phyloP scores from a whole-genome alignment of 2,329 filamentous ascomycete species.

The Neobulgaria alba region DNA sequence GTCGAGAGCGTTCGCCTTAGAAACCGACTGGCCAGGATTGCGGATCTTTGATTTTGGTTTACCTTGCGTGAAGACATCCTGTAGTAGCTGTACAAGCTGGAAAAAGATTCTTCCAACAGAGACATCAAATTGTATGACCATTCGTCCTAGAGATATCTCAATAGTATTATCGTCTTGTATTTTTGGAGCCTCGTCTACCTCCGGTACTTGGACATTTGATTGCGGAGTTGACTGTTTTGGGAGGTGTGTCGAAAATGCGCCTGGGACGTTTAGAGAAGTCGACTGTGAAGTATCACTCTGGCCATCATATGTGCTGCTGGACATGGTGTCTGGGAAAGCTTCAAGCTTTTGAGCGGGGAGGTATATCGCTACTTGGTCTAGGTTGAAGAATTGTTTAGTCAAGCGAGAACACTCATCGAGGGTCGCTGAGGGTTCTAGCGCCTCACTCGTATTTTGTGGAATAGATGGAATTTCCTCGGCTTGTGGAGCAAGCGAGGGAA shows the following conservation, averaged over 20 bases:
- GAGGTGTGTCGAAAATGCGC: slow-evolving; percentile 47
- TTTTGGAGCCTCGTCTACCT: background rate
- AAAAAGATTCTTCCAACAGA: slow-evolving; percentile 27
- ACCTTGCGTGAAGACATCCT: slow-evolving; percentile 17
- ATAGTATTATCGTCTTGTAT: slow-evolving; percentile 12
- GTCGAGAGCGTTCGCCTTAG: slow-evolving; percentile 5
- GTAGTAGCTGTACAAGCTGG: slow-evolving; percentile 23
- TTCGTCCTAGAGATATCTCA: slow-evolving; percentile 24
- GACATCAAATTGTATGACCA: slow-evolving; percentile 27
- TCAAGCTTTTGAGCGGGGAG: slow-evolving; percentile 16
- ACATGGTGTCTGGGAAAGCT: slow-evolving; percentile 4
- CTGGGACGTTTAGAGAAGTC: slow-evolving; percentile 45
- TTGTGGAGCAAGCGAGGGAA: slow-evolving; percentile 3
- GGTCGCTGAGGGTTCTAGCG: slow-evolving; percentile 21
- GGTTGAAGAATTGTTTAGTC: slow-evolving; percentile 28
- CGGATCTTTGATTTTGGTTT: background rate
- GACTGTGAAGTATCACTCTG: slow-evolving; percentile 22
- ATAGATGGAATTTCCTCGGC: slow-evolving; percentile 10
- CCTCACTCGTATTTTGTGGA: slow-evolving; percentile 17
- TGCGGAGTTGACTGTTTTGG: slow-evolving; percentile 9
- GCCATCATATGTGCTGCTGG: slow-evolving; percentile 15
- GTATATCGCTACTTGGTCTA: slow-evolving; percentile 31
- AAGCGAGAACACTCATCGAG: slow-evolving; percentile 23
- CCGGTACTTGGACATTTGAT: background rate
- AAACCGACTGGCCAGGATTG: slow-evolving; percentile 1